Base-by-base conservation (phyloP, 2,329 filamentous ascomycete genomes). In the Xenoacremonium recifei region DNA sequence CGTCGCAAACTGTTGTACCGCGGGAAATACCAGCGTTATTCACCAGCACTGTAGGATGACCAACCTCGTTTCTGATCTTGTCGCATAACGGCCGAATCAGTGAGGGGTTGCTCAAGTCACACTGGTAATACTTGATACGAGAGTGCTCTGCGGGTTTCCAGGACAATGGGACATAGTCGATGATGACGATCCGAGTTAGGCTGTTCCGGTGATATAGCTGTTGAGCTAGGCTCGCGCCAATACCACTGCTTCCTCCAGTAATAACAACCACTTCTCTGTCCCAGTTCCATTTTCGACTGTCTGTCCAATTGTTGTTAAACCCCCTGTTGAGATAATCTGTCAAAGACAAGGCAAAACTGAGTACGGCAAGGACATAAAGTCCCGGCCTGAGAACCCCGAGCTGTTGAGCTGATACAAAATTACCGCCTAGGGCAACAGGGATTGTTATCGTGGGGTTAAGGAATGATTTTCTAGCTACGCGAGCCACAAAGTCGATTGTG, bases 241-340 rank as follows among this genome's bases (percentile, higher is more conserved):
- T 67, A 13, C 69, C 69, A 33, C 62, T 60, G 47, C 65, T 68
- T 62, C 85, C 85, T 12, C 86, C 85, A 3, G 67, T 70, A 5
- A 70, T 57, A 2, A 70, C 50, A 1, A 69, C 62, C 12, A 70
- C 52, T 41, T 70, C 67, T 15, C 59, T 53, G n/a, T 58, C 48
- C 61, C 64, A 68, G 44, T 66, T 43, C 60, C 61, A 60, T 11
- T 23, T 40, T 11, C 17, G 12, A 3, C 33, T 21, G 12, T 35
- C 13, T 13, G 7, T 27, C 35, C 35, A 45, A 19, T 40, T 37
- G 13, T 40, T 45, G 10, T 43, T 15, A 12, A 13, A 39, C n/a
- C 5, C 9, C n/a, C n/a, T 30, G 23, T 43, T 43, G 13, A 43
- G 30, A 5, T 35, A 31, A 5, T 43, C 35, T 27, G 23, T 27